phyloP scores from a whole-genome alignment of 306 rosid species.

The Glycyrrhiza uralensis region DNA sequence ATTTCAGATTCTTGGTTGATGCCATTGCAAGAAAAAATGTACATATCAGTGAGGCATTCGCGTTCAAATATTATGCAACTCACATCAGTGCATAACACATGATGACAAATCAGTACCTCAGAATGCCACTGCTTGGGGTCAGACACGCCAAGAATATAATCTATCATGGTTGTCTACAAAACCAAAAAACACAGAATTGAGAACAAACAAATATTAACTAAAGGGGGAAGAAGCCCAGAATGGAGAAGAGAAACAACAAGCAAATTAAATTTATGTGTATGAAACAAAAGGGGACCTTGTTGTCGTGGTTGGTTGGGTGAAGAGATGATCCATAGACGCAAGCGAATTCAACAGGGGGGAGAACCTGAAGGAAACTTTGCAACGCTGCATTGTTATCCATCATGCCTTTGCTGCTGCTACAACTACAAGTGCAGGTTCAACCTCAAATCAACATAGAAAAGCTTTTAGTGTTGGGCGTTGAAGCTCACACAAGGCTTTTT shows the following conservation, averaged over 20 bases:
- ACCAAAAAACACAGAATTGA: constrained; percentile 13
- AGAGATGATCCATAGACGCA: constrained; percentile 56
- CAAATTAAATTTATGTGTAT: background rate
- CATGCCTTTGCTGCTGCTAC: background rate
- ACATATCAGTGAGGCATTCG: background rate
- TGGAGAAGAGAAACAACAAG: background rate
- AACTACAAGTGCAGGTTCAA: background rate
- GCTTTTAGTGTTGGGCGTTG: background rate
- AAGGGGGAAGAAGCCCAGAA: background rate
- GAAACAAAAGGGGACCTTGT: constrained; percentile 35
- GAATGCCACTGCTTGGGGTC: constrained; percentile 81
- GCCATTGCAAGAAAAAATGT: constrained; percentile 1
- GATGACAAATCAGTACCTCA: constrained; percentile 47
- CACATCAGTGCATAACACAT: background rate
- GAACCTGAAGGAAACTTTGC: constrained; percentile 37
- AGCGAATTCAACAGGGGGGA: constrained; percentile 54
- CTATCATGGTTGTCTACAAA: constrained; percentile 45
- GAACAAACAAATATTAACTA: background rate
- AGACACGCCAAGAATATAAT: constrained; percentile 52
- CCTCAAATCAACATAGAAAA: background rate
- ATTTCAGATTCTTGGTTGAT: constrained; percentile 61
- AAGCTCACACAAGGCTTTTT: background rate
- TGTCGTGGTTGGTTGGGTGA: constrained; percentile 42
- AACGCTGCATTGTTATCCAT: constrained; percentile 29
- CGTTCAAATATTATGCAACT: constrained; percentile 5